Conservation (phyloP, 257 asterid genomes). For the Ajuga chamaepitys region DNA sequence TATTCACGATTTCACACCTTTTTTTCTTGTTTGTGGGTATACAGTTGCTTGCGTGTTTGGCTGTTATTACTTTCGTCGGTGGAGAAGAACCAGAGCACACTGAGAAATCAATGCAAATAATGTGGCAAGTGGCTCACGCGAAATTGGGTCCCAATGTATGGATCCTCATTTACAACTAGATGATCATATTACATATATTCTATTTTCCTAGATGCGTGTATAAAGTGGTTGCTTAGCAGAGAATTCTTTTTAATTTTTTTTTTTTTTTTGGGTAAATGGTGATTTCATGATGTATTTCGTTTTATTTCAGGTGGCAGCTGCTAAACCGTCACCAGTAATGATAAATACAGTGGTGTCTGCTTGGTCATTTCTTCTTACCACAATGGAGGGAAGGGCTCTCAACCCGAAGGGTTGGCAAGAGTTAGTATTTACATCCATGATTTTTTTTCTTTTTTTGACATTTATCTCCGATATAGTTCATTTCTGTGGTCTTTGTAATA, state of each 20-base stretch:
- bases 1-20: background rate
- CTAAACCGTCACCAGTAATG: conserved; percentile 47
- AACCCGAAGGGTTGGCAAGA: conserved; percentile 78
- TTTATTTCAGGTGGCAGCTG: conserved; percentile 12
- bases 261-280: background rate
- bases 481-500: background rate
- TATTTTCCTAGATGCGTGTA: background rate
- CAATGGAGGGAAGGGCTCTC: conserved; percentile 54
- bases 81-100: conserved; percentile 81
- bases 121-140: conserved; percentile 95
- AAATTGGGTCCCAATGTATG: conserved; percentile 93
- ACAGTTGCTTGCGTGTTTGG: conserved; percentile 86
- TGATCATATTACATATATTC: background rate
- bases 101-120: conserved; percentile 78
- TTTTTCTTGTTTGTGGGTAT: background rate
- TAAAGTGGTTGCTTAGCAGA: background rate
- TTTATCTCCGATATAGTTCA: background rate
- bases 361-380: conserved; percentile 90
- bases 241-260: background rate
- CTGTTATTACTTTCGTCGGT: conserved; percentile 82
- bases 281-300: background rate
- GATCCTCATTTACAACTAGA: background rate
- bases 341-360: conserved; percentile 67
- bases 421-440: conserved; percentile 33
- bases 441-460: background rate